A percentile compares a stretch with the other conserved stretches of the same genome.
Conservation (phyloP, 352 stramenopile species). For the Phytophthora meadii region DNA sequence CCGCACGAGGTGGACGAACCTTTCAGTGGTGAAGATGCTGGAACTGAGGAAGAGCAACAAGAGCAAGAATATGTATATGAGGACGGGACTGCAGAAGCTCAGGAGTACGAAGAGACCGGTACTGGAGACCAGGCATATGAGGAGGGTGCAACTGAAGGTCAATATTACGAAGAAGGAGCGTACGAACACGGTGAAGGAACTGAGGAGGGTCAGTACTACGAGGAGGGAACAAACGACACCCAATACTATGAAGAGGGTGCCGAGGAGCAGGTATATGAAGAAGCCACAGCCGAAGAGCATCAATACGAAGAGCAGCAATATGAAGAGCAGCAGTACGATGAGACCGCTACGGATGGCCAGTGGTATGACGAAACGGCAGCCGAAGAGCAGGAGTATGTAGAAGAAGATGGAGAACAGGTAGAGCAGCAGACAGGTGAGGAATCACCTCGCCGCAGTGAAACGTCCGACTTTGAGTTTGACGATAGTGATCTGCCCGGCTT, state of each 20-base stretch:
- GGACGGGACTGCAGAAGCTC: conserved; percentile 3
- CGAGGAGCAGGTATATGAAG: conserved; percentile 10
- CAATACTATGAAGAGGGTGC: conserved; percentile 13
- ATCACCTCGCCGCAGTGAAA: conserved; percentile 36
- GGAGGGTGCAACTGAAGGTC: conserved; percentile 4
- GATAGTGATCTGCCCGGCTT: conserved; percentile 70
- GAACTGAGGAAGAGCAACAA: conserved; percentile 23
- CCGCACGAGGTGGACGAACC: conserved; percentile 72
- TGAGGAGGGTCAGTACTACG: conserved; percentile 6
- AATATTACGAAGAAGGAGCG: conserved; percentile 24
- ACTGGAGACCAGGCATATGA: conserved; percentile 19
- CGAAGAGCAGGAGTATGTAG: conserved; percentile 13
- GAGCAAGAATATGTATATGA: conserved; percentile 15
- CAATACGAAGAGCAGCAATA: conserved; percentile 14
- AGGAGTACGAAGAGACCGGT: conserved; percentile 19
- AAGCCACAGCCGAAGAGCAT: conserved; percentile 5
- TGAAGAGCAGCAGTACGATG: conserved; percentile 10
- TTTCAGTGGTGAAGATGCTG: conserved; percentile 54
- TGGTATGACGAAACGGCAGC: conserved; percentile 23
- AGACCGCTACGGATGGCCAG: conserved; percentile 3
- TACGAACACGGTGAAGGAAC: conserved; percentile 10
- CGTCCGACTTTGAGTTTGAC: conserved; percentile 63
- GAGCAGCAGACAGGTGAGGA: conserved; percentile 19
- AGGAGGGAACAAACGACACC: conserved; percentile 1
- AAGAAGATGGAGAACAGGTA: conserved; percentile 13